Percentiles rank a stretch among this genome's conserved stretches.
Conservation (phyloP, 805 yeast genomes). For the Myxozyma neotropica region DNA sequence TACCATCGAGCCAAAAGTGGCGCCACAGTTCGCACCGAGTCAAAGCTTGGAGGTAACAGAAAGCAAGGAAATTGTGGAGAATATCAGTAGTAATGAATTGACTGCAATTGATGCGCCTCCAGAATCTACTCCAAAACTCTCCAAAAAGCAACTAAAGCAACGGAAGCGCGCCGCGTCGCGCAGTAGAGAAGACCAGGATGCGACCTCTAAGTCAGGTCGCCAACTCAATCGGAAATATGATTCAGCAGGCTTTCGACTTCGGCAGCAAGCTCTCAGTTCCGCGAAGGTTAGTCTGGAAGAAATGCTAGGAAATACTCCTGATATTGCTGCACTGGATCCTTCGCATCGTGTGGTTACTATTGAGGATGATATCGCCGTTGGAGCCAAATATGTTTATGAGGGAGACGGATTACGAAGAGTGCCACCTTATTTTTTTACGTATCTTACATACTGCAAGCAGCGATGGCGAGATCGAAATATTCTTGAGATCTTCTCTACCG, state of each 20-base stretch:
- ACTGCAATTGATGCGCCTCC: background rate
- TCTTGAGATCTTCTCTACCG: conserved; percentile 77
- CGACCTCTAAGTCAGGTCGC: background rate
- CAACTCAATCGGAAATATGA: conserved; percentile 12
- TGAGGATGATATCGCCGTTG: conserved; percentile 41
- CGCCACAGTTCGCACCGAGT: too few relatives aligned
- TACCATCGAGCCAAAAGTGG: too few relatives aligned
- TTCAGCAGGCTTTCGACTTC: conserved; percentile 28
- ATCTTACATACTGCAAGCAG: conserved; percentile 84
- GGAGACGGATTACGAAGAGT: conserved; percentile 58
- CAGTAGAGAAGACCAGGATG: background rate
- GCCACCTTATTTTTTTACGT: conserved; percentile 84
- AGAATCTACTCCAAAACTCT: background rate
- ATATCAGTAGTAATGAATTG: background rate
- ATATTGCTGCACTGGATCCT: conserved; percentile 11
- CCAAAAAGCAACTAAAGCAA: background rate
- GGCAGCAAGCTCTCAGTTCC: conserved; percentile 23
- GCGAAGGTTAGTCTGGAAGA: conserved; percentile 11
- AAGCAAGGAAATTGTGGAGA: too few relatives aligned
- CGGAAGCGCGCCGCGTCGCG: conserved; percentile 3
- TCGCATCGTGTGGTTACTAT: conserved; percentile 34
- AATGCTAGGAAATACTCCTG: conserved; percentile 21
- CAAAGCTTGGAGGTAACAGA: too few relatives aligned
- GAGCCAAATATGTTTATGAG: conserved; percentile 43
- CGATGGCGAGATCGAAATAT: conserved; percentile 89